phyloP scores from a whole-genome alignment of 306 rosid genomes.

The Lagenaria siceraria region DNA sequence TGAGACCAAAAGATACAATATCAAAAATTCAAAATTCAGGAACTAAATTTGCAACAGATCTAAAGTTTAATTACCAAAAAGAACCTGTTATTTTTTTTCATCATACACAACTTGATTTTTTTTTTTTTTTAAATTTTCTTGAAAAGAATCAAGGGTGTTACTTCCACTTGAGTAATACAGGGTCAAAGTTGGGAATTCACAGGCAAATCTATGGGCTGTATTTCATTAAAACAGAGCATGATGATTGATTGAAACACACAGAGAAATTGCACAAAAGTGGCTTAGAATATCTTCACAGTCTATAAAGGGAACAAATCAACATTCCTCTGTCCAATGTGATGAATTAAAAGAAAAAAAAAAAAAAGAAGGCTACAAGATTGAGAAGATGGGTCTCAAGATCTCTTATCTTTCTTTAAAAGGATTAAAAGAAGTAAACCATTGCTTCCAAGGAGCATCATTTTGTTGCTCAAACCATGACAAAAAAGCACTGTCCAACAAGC shows the following conservation, averaged over 20 bases:
- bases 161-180: background rate
- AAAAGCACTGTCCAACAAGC: constrained; percentile 83
- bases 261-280: background rate
- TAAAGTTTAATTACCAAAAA: background rate
- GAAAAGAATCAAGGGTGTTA: background rate
- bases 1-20: too few relatives aligned
- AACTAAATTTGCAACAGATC: too few relatives aligned
- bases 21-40: too few relatives aligned
- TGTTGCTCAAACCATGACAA: constrained; percentile 97
- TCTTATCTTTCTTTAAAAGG: constrained; percentile 29
- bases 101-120: background rate
- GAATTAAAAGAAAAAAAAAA: background rate
- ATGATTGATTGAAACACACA: background rate
- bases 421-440: constrained; percentile 52
- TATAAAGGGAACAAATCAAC: background rate
- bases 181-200: background rate
- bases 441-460: constrained; percentile 86
- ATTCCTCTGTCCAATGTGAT: background rate
- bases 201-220: background rate
- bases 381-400: background rate
- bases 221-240: background rate
- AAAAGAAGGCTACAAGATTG: background rate
- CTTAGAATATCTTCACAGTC: background rate
- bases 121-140: too few relatives aligned
- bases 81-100: background rate